These are phyloP conservation scores for Podaxis sp. DNA, from an alignment of 768 basidiomycete genomes.

Conservation along the genomic window DNA sequence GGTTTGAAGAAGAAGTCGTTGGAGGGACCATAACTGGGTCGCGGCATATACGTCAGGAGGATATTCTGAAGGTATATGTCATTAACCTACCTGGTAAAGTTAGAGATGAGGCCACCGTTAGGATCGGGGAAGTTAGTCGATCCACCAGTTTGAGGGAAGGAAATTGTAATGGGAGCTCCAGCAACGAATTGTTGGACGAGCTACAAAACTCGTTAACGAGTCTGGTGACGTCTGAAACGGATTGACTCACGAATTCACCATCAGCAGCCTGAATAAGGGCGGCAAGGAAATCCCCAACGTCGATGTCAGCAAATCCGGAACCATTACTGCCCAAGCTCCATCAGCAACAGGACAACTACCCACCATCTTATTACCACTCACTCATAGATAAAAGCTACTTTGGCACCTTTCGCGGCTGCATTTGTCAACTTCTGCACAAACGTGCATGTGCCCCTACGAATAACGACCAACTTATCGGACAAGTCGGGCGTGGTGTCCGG, in stretches of 20 bases:
- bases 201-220: conserved; percentile 20
- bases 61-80: background rate
- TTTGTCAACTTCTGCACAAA: conserved; percentile 54
- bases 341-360: background rate
- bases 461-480: conserved; percentile 45
- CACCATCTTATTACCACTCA: conserved; percentile 21
- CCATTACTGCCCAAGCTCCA: conserved; percentile 37
- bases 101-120: conserved; percentile 51
- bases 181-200: conserved; percentile 46
- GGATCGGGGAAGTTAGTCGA: conserved; percentile 41
- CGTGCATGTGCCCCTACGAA: conserved; percentile 56
- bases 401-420: conserved; percentile 48
- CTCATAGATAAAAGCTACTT: conserved; percentile 50
- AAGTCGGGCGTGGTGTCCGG: conserved; percentile 52
- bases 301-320: conserved; percentile 37
- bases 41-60: background rate
- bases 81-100: conserved; percentile 36
- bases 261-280: conserved; percentile 50
- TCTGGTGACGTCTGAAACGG: no score
- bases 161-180: conserved; percentile 34
- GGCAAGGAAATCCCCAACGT: conserved; percentile 41
- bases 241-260: conserved; percentile 44
- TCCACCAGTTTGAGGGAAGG: conserved; percentile 44
- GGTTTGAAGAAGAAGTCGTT: conserved; percentile 59
- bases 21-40: conserved; percentile 47